Evolutionary conservation across 2,329 filamentous ascomycete species (phyloP), one percentile per base, ranked within the genome.

Genomic region (Nigrospora oryzae): DNA sequence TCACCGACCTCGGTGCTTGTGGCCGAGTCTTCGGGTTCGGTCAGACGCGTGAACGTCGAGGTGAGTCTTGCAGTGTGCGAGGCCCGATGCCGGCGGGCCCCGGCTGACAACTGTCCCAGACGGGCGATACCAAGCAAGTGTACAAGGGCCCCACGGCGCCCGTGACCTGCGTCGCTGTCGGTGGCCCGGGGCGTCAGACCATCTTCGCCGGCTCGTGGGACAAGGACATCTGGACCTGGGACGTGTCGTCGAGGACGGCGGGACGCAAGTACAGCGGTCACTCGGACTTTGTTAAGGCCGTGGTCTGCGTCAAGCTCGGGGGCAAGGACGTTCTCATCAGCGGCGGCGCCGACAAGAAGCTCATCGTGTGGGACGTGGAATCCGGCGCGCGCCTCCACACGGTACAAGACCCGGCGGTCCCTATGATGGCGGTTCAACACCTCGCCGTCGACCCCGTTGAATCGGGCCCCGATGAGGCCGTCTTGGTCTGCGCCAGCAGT

Each of bases 161-260:
- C 1, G 71, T 95, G 11, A 91, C 88, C 11, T 86, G 84, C 53
- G 65, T 95, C 28, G 80, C 85, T 14, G 70, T 88, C 33, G 82
- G 78, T 38, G 75, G 80, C 13, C 62, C 69, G 4, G 67, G 67
- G 23, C 72, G 70, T 48, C 65, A 63, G 42, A 84, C 75, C 1
- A 60, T 96, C 11, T 96, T 89, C 63, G 89, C 89, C 19, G 91
- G 90, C 32, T 93, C 84, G 47, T 98, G 93, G 93, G 91, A 98
- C 67, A 95, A 95, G 67, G 76, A 80, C 16, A 77, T 97, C 46
- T 95, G 89, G 83, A 86, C 84, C 31, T 96, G 89, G 86, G 75
- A 86, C 55, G 68, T 84, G 31, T 68, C 73, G 15, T 79, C 79
- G 4, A 71, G 70, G 37, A 62, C 70, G 30, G 65, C 69, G 1